Percentiles rank a stretch among this genome's conserved stretches.
Evolutionary conservation across 2,329 filamentous ascomycete genomes (phyloP).

Genomic region (Mycocentrospora acerina): DNA sequence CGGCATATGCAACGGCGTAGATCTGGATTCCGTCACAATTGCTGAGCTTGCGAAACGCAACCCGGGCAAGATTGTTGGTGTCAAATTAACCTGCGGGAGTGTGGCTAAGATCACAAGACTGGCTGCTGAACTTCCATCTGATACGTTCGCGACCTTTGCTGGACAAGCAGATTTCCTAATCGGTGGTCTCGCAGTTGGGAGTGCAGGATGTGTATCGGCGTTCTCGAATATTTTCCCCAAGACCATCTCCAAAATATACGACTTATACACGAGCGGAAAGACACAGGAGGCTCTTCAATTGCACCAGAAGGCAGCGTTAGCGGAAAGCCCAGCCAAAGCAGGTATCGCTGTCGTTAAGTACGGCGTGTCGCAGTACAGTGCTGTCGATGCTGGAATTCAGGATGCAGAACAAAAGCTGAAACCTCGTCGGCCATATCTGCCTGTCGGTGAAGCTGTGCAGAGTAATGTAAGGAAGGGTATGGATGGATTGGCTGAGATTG

Average conservation of each 20-base stretch:
- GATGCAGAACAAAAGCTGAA: constrained; percentile 29
- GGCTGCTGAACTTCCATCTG: constrained; percentile 50
- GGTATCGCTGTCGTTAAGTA: constrained; percentile 71
- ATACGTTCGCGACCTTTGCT: constrained; percentile 67
- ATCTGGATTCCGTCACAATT: constrained; percentile 68
- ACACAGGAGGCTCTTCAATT: constrained; percentile 59
- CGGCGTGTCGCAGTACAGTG: constrained; percentile 63
- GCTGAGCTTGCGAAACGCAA: constrained; percentile 56
- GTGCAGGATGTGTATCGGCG: constrained; percentile 58
- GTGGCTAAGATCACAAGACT: constrained; percentile 72
- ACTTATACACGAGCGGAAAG: constrained; percentile 61
- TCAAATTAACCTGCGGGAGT: constrained; percentile 73
- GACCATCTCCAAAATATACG: constrained; percentile 60
- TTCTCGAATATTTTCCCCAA: constrained; percentile 61
- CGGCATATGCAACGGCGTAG: constrained; percentile 65
- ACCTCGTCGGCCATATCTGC: constrained; percentile 32
- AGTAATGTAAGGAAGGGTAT: constrained; percentile 23
- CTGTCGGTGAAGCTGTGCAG: constrained; percentile 28
- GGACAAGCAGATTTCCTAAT: constrained; percentile 73
- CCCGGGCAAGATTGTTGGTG: constrained; percentile 64
- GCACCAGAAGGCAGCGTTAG: constrained; percentile 63
- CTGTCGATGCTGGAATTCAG: constrained; percentile 57
- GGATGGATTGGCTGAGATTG: constrained; percentile 28
- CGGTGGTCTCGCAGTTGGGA: constrained; percentile 55
- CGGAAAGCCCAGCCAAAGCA: constrained; percentile 65